Base-by-base conservation (phyloP, 73 alveolate genomes). In the Effrenium voratum region DNA sequence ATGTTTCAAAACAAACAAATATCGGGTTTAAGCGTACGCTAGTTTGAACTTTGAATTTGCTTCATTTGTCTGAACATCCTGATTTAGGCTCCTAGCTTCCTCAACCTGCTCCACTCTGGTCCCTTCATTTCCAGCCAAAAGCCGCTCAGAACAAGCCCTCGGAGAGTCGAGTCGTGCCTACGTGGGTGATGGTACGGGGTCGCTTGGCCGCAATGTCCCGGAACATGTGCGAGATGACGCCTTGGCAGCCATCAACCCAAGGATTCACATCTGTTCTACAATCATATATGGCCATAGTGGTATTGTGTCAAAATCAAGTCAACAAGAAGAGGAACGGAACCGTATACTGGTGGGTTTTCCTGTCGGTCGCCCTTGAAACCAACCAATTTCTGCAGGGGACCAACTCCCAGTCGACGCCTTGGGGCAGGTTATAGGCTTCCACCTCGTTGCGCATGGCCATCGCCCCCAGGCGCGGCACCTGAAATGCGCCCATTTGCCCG, bases 361-460 rank as follows among this genome's bases (percentile, higher is more conserved):
- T n/a, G n/a, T n/a, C n/a, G n/a, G n/a, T n/a, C n/a, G n/a, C n/a
- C n/a, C n/a, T n/a, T n/a, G n/a, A n/a, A n/a, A n/a, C n/a, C n/a
- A n/a, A n/a, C n/a, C n/a, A n/a, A n/a, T n/a, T n/a, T n/a, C n/a
- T n/a, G n/a, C n/a, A n/a, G n/a, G n/a, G n/a, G n/a, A n/a, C n/a
- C n/a, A n/a, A n/a, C 26, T 52, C 63, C 63, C 26, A 52, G 63
- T 52, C 63, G 63, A 80, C 91, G 13, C 91, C 91, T 28, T 80
- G 91, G n/a, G 91, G 91, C n/a, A 80, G 91, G 91, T 80, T 80
- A 32, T 80, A 80, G 41, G 91, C 91, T 68, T 80, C 91, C 47
- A 80, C 28, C 68, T 80, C 70, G 32, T 80, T 80, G 46, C n/a
- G 8, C 45, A 80, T 44, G 28, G 91, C 91, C 91, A 80, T 28